These are phyloP conservation scores for Candida broadrunensis DNA, from an alignment of 805 yeast genomes.

Conservation along the genomic window DNA sequence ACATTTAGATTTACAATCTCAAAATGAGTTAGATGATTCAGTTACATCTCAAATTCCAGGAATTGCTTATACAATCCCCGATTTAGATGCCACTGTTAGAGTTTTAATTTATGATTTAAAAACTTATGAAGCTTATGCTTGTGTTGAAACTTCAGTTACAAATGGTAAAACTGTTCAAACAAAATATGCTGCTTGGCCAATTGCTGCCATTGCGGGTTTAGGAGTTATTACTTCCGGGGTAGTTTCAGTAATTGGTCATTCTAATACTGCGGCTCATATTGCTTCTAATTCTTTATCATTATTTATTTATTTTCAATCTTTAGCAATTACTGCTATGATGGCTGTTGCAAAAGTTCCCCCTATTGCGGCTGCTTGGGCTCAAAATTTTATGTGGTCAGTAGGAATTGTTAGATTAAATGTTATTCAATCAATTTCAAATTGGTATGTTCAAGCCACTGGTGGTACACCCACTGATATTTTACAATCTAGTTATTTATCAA, in stretches of 20 bases:
- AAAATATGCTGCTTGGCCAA: constrained; percentile 90
- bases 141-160: constrained; percentile 82
- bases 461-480: constrained; percentile 80
- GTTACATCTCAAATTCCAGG: constrained; percentile 63
- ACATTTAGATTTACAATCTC: constrained; percentile 67
- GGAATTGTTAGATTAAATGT: constrained; percentile 78
- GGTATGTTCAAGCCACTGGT: constrained; percentile 96
- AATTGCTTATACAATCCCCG: constrained; percentile 88
- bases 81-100: constrained; percentile 86
- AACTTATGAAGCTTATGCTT: constrained; percentile 61
- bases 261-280: constrained; percentile 92
- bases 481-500: constrained; percentile 63
- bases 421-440: constrained; percentile 79
- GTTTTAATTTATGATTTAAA: constrained; percentile 54
- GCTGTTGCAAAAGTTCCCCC: constrained; percentile 93
- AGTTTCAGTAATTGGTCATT: constrained; percentile 82
- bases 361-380: constrained; percentile 97
- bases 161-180: constrained; percentile 96
- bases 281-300: constrained; percentile 94
- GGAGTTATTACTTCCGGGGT: constrained; percentile 88
- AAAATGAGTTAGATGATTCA: constrained; percentile 39
- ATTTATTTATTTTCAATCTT: constrained; percentile 88
- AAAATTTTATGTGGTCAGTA: constrained; percentile 94
- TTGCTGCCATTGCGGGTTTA: constrained; percentile 85
- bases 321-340: constrained; percentile 93